Evolutionary conservation across 2,329 filamentous ascomycete species (phyloP).

Genomic region (Neofusicoccum kwambonambiense): DNA sequence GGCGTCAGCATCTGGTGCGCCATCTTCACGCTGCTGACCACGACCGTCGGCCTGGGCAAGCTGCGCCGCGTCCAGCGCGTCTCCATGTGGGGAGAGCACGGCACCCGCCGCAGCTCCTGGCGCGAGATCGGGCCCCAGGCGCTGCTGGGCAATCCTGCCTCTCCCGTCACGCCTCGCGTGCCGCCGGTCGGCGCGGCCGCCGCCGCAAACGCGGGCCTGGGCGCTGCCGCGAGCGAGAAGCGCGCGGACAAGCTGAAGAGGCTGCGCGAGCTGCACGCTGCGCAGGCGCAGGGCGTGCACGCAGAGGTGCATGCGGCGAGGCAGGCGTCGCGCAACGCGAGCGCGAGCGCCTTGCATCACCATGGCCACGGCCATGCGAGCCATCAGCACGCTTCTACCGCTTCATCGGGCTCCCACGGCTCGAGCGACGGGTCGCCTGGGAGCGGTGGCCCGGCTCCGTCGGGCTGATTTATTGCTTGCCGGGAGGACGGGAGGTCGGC

Average conservation of each 20-base stretch:
- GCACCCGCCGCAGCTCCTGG: slow-evolving; percentile 6
- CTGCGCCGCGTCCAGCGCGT: slow-evolving; percentile 83
- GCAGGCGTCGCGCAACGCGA: background rate
- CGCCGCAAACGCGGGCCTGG: background rate
- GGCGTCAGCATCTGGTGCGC: slow-evolving; percentile 71
- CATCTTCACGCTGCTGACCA: slow-evolving; percentile 72
- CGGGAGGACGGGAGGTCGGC: background rate
- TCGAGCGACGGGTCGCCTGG: background rate
- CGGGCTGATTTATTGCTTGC: background rate
- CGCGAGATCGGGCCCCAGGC: slow-evolving; percentile 12
- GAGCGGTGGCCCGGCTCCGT: background rate
- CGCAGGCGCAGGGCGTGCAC: slow-evolving; percentile 10
- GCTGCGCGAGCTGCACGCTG: slow-evolving; percentile 1
- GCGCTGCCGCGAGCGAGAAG: background rate
- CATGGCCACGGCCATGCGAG: background rate
- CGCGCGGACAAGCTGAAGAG: slow-evolving; percentile 12
- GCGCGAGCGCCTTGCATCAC: background rate
- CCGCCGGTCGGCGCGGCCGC: slow-evolving; percentile 1
- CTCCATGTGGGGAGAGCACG: slow-evolving; percentile 71
- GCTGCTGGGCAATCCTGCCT: background rate
- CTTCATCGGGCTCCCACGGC: too few species aligned
- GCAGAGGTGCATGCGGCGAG: slow-evolving; percentile 7
- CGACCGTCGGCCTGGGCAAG: slow-evolving; percentile 78
- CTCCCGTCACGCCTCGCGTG: background rate
- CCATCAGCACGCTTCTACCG: background rate